Evolutionary conservation across 2,329 filamentous ascomycete genomes (phyloP).

Genomic region (Monilinia fructicola): DNA sequence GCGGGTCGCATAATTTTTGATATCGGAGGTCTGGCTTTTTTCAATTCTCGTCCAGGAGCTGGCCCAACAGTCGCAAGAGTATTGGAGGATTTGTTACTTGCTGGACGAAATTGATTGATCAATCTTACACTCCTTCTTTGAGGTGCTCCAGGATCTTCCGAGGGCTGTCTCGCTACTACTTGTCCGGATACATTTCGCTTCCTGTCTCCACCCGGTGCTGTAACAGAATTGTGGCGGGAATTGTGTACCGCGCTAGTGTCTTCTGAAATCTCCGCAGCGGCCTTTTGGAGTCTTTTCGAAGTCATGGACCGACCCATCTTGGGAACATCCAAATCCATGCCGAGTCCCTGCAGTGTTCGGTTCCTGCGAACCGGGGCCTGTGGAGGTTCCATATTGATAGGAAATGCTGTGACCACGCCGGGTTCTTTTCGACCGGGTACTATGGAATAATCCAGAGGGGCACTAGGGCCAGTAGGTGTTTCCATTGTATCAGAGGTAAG

Average conservation of each 20-base stretch:
- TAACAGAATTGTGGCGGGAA: conserved; percentile 30
- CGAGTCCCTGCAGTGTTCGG: conserved; percentile 39
- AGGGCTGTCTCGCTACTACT: conserved; percentile 52
- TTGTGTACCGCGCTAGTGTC: conserved; percentile 30
- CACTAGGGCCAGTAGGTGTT: conserved; percentile 57
- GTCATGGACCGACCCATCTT: conserved; percentile 41
- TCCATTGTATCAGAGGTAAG: conserved; percentile 58
- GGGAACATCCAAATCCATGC: conserved; percentile 41
- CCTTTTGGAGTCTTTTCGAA: conserved; percentile 39
- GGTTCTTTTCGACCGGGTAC: conserved; percentile 37
- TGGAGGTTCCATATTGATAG: conserved; percentile 45
- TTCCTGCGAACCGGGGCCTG: conserved; percentile 48
- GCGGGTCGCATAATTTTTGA: conserved; percentile 66
- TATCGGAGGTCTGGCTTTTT: conserved; percentile 76
- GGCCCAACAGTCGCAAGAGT: conserved; percentile 59
- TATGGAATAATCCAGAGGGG: conserved; percentile 41
- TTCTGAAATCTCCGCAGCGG: conserved; percentile 35
- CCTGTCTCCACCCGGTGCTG: conserved; percentile 55
- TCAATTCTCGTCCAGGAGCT: conserved; percentile 69
- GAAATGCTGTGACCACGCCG: conserved; percentile 35
- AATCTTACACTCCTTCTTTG: conserved; percentile 72
- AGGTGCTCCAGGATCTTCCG: conserved; percentile 61
- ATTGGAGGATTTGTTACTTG: conserved; percentile 44
- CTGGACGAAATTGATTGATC: conserved; percentile 68
- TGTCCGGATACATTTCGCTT: conserved; percentile 95